Base-by-base conservation (phyloP, 306 rosid genomes). In the Rosa chinensis region DNA sequence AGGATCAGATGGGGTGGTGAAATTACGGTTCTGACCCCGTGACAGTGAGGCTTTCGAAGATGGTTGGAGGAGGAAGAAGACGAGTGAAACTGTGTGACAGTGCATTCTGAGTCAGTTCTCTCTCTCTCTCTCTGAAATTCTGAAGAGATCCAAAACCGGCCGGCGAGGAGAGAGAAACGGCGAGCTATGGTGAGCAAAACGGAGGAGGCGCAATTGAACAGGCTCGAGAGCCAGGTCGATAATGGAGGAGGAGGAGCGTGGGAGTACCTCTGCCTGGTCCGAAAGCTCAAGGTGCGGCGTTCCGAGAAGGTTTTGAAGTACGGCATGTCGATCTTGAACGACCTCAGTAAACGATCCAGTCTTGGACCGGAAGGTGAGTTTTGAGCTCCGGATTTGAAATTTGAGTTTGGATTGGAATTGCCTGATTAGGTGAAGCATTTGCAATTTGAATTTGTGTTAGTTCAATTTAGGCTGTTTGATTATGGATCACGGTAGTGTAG, bases 211-310 rank as follows among this genome's bases (percentile, higher is more conserved):
- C 91, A 91, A 77, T 78, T 96, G 90, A 84, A 88, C 81, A 83
- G 88, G 70, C 89, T 96, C 28, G 98, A 93, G 82, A 90, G 63
- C 74, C 99, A 96, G 93, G 99, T 93, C 39, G 99, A 96, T 66
- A 96, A 96, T 77, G 99, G 89, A 56, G 99, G 99, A 5, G 99
- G 98, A 71, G 99, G 98, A n/a, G 98, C 88, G 5, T 96, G 97
- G 99, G 99, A 93, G 82, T 96, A 89, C 62, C 94, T 96, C 48
- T 88, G 85, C 50, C 87, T 93, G 14, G 85, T 96, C 32, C 78
- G 96, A 75, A 93, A 93, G 84, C 97, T 96, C 77, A 96, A 90
- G 86, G 85, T 96, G 80, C 94, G 98, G 8, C 94, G 98, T 67
- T 91, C 99, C 0, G 90, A 91, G 16, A 96, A 90, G 86, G 97